Conservation (phyloP, 2,329 filamentous ascomycete species). For the Coniochaeta sp. region DNA sequence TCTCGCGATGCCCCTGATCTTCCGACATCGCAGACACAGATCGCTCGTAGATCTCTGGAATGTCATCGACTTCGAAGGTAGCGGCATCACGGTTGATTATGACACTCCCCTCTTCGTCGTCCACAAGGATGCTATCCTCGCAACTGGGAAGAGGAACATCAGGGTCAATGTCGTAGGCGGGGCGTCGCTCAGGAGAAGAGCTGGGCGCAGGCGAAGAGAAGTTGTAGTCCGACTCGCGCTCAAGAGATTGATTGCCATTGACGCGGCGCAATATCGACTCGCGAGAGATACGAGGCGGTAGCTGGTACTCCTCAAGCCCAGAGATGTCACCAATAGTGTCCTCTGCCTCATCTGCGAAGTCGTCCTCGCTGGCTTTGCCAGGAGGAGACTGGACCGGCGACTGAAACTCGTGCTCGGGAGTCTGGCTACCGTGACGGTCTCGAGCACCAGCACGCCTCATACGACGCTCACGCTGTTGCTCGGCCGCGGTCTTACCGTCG, state of each 20-base stretch:
- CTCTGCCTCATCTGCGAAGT: constrained; percentile 41
- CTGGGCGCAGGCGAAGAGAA: constrained; percentile 55
- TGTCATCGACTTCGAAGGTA: constrained; percentile 38
- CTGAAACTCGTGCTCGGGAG: constrained; percentile 30
- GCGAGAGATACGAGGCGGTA: constrained; percentile 75
- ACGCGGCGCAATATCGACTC: constrained; percentile 90
- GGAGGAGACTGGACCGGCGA: constrained; percentile 7
- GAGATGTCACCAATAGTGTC: constrained; percentile 55
- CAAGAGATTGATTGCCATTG: constrained; percentile 53
- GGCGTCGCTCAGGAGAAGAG: constrained; percentile 48
- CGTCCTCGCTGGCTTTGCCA: constrained; percentile 27
- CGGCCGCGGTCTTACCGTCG: constrained; percentile 54
- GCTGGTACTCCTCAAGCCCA: constrained; percentile 53
- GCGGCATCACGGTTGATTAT: constrained; percentile 60
- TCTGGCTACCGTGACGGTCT: constrained; percentile 35
- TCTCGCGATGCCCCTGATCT: constrained; percentile 18
- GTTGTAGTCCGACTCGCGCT: constrained; percentile 54
- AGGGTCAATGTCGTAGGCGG: constrained; percentile 58
- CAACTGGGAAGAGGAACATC: constrained; percentile 86
- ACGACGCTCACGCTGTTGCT: constrained; percentile 61
- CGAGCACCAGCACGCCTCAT: constrained; percentile 55
- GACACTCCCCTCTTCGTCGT: constrained; percentile 46
- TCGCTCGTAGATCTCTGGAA: constrained; percentile 58
- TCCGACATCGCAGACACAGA: constrained; percentile 30
- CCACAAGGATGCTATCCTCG: constrained; percentile 60